These are phyloP conservation scores for Nemania sp. DNA, from an alignment of 2,329 filamentous ascomycete genomes.

Conservation along the genomic window DNA sequence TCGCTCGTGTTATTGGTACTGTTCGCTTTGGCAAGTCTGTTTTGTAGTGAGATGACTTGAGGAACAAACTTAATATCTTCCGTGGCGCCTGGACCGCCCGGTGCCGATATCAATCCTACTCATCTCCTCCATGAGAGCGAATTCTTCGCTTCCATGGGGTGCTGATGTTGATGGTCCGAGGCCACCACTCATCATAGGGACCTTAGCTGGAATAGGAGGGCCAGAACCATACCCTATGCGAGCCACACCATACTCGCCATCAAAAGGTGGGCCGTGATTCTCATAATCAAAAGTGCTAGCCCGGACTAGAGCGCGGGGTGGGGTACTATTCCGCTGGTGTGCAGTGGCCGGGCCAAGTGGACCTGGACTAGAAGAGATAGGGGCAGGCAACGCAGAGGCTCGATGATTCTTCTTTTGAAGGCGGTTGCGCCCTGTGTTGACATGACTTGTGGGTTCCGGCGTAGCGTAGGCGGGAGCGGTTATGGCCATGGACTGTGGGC, in stretches of 20 bases:
- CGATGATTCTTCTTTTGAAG: slow-evolving; percentile 73
- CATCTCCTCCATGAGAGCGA: slow-evolving; percentile 78
- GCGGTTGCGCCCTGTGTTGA: slow-evolving; percentile 64
- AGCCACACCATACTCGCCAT: slow-evolving; percentile 45
- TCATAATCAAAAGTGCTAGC: slow-evolving; percentile 68
- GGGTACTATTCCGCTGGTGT: slow-evolving; percentile 63
- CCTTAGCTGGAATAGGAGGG: slow-evolving; percentile 77
- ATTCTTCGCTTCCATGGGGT: slow-evolving; percentile 58
- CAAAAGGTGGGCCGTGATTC: slow-evolving; percentile 60
- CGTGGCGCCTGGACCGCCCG: slow-evolving; percentile 66
- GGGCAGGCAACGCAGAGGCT: slow-evolving; percentile 57
- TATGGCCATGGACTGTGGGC: slow-evolving; percentile 62
- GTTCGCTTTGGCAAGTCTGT: slow-evolving; percentile 6
- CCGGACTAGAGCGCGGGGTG: slow-evolving; percentile 59
- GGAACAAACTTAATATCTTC: slow-evolving; percentile 46
- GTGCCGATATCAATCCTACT: slow-evolving; percentile 74
- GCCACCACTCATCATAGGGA: slow-evolving; percentile 65
- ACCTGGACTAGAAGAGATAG: slow-evolving; percentile 56
- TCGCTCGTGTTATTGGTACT: slow-evolving; percentile 24
- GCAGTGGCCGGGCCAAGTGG: slow-evolving; percentile 66
- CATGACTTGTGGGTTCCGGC: slow-evolving; percentile 53
- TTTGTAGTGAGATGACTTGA: background rate
- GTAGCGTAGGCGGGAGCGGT: slow-evolving; percentile 47
- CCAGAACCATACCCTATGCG: slow-evolving; percentile 53
- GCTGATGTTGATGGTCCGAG: slow-evolving; percentile 43